Conservation (phyloP, 2,329 filamentous ascomycete genomes). For the Aspergillus jensenii region DNA sequence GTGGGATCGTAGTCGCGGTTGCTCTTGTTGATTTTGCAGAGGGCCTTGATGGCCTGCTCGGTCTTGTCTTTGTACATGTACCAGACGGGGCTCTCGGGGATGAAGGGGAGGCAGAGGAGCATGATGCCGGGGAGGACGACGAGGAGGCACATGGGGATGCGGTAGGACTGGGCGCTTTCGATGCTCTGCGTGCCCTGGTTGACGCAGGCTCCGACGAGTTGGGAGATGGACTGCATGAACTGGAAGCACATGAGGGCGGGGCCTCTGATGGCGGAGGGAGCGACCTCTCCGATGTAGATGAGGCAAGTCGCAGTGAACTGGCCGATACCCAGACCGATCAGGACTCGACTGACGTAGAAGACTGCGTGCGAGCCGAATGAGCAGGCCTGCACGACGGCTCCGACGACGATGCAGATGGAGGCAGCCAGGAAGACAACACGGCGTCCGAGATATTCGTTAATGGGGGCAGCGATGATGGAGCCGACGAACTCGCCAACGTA, state of each 20-base stretch:
- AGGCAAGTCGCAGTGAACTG: conserved; percentile 33
- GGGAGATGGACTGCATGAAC: conserved; percentile 30
- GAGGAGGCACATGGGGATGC: conserved; percentile 28
- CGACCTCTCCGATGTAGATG: conserved; percentile 35
- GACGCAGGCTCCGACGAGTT: conserved; percentile 28
- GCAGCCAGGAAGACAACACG: conserved; percentile 36
- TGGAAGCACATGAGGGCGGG: conserved; percentile 32
- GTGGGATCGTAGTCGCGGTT: conserved; percentile 30
- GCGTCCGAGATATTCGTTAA: conserved; percentile 39
- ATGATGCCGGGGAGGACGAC: conserved; percentile 25
- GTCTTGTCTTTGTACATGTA: conserved; percentile 29
- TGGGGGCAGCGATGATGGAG: conserved; percentile 34
- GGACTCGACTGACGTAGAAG: conserved; percentile 28
- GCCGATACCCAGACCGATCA: conserved; percentile 31
- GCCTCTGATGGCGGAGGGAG: conserved; percentile 24
- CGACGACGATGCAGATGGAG: conserved; percentile 33
- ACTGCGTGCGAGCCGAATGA: conserved; percentile 21
- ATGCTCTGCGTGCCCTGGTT: conserved; percentile 30
- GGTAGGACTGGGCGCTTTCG: conserved; percentile 23
- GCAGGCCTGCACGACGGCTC: conserved; percentile 28
- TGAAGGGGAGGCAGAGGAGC: conserved; percentile 24
- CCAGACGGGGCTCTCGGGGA: conserved; percentile 33
- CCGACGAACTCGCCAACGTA: conserved; percentile 43
- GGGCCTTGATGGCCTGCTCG: conserved; percentile 30
- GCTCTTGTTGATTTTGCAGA: conserved; percentile 36